These are phyloP conservation scores for Casuarina glauca DNA, from an alignment of 306 rosid species.

Conservation along the genomic window DNA sequence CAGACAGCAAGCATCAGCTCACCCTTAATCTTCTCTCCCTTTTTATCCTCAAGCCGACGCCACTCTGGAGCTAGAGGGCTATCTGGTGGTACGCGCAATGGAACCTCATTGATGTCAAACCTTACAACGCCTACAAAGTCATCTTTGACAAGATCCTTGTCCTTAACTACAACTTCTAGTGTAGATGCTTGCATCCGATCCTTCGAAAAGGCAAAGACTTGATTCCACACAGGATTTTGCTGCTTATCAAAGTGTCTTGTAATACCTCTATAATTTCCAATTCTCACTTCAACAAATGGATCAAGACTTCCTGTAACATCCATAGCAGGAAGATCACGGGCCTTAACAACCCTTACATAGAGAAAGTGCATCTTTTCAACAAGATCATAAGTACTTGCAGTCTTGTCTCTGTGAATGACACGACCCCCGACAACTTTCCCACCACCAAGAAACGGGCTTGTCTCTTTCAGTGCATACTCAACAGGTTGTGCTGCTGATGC, in stretches of 20 bases:
- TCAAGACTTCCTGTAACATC: conserved; percentile 86
- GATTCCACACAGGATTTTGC: conserved; percentile 78
- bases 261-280: conserved; percentile 80
- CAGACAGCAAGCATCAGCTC: conserved; percentile 94
- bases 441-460: conserved; percentile 91
- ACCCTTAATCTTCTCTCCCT: conserved; percentile 72
- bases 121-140: conserved; percentile 81
- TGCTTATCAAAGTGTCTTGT: conserved; percentile 80
- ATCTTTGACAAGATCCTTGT: conserved; percentile 74
- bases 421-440: conserved; percentile 90
- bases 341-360: conserved; percentile 84
- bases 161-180: conserved; percentile 80
- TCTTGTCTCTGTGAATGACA: conserved; percentile 67
- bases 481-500: conserved; percentile 63
- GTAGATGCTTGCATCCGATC: conserved; percentile 85
- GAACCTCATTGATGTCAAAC: conserved; percentile 81
- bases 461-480: conserved; percentile 83
- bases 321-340: conserved; percentile 82
- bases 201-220: conserved; percentile 84
- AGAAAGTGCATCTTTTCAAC: conserved; percentile 87
- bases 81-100: conserved; percentile 80
- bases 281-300: conserved; percentile 80
- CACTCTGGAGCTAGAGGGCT: conserved; percentile 93
- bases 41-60: conserved; percentile 74
- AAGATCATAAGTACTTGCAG: conserved; percentile 79